Base-by-base conservation (phyloP, 805 yeast genomes). In the Sporopachydermia quercuum region DNA sequence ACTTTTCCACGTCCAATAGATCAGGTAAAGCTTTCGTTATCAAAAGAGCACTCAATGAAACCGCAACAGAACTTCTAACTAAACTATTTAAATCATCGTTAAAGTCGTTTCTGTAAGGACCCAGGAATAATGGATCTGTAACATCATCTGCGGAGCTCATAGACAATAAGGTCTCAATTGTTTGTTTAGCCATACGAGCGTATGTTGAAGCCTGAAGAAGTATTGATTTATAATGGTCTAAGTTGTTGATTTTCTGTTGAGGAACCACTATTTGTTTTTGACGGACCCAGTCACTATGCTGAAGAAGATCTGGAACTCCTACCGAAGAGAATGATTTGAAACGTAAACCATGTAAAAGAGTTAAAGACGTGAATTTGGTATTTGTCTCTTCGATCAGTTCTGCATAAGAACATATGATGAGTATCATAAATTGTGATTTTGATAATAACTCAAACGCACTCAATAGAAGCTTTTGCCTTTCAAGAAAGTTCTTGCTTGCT, bases 261-360 rank as follows among this genome's bases (percentile, higher is more conserved):
- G 30, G 30, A n/a, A n/a, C 30, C 30, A 23, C 8, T 8, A 11
- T 43, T 44, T 35, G 41, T 35, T 44, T 59, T 66, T 19, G 30
- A 8, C 30, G 30, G 13, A 8, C 13, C 30, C 30, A 23, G 30
- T 66, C 66, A 11, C 50, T 56, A 47, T 58, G 76, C 0, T 63
- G 52, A 2, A 89, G 86, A 35, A 73, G 49, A 18, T 65, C 68
- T 1, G 96, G 96, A 6, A 75, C 74, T 1, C 93, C 94, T 15
- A 86, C 78, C 0, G 85, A 70, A 16, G 78, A 71, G 61, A 80
- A 83, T 3, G 91, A 76, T 54, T 84, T 85, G 70, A 84, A 68
- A 47, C 94, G 70, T 37, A 85, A 59, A 5, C 66, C 58, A 51
- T 68, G 76, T 14, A 70, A 52, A 30, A 62, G 45, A 37, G 59